These are phyloP conservation scores for Blepharisma japonicum DNA, from an alignment of 73 alveolate species.

Conservation along the genomic window DNA sequence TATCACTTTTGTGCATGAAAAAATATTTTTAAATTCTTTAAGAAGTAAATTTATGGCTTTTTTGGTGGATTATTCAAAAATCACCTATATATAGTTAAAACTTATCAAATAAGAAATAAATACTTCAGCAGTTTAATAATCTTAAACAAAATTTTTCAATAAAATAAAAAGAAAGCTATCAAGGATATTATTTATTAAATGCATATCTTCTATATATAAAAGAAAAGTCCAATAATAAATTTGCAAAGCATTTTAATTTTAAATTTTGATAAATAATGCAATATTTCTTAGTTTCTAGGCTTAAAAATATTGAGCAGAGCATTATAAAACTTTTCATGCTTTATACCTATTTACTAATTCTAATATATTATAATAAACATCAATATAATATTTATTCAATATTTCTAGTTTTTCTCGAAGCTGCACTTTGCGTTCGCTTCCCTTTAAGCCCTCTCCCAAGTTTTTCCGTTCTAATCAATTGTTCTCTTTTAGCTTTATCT, in stretches of 20 bases:
- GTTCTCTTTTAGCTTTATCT: neutral
- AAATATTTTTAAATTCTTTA: too few species aligned
- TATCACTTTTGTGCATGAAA: too few species aligned
- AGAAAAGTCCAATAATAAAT: neutral
- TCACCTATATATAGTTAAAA: too few species aligned
- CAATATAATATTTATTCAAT: too few species aligned
- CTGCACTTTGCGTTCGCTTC: slow-evolving; percentile 22
- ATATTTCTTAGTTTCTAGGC: too few species aligned
- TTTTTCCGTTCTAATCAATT: neutral
- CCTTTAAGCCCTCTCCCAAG: slow-evolving; percentile 2
- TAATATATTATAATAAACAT: too few species aligned
- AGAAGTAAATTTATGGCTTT: too few species aligned
- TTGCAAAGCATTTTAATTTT: neutral
- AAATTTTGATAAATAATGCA: too few species aligned
- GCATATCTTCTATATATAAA: neutral
- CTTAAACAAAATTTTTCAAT: neutral
- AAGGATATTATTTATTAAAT: neutral
- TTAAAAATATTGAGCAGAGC: too few species aligned
- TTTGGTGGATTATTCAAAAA: too few species aligned
- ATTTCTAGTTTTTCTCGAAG: neutral
- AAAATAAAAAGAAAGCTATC: neutral
- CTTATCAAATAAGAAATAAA: neutral
- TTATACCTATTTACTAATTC: neutral
- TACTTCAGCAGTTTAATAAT: too few species aligned
- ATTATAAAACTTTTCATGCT: neutral